A percentile compares a stretch with the other conserved stretches of the same genome.
These are phyloP conservation scores for Venturia oleaginea DNA, from an alignment of 2,329 filamentous ascomycete genomes.

Conservation along the genomic window DNA sequence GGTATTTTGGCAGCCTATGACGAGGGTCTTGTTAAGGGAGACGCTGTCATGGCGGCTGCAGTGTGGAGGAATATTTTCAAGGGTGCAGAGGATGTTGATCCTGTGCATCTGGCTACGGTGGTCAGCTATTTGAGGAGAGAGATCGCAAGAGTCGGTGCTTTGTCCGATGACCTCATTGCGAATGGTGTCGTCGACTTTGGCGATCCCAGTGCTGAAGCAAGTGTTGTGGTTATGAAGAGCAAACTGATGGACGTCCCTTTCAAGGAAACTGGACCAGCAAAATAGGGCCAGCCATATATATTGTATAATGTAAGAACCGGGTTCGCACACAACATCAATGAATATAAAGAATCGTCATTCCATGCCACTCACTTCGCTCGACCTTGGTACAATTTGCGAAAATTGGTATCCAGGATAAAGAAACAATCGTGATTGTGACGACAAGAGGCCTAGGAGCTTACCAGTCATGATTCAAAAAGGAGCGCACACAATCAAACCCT, in stretches of 20 bases:
- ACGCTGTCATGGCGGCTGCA: constrained; percentile 69
- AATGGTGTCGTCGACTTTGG: constrained; percentile 42
- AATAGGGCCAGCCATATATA: neutral
- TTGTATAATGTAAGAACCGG: neutral
- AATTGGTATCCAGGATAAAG: too few relatives aligned
- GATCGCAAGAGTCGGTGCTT: constrained; percentile 43
- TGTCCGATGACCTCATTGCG: constrained; percentile 44
- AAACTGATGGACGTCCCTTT: constrained; percentile 5
- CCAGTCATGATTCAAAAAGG: too few relatives aligned
- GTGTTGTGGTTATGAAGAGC: constrained; percentile 22
- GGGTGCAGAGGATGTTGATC: constrained; percentile 54
- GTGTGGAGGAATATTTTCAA: constrained; percentile 94
- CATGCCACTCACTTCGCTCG: too few relatives aligned
- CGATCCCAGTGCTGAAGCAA: constrained; percentile 33
- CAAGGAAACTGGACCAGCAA: neutral
- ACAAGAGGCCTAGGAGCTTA: too few relatives aligned
- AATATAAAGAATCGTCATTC: neutral
- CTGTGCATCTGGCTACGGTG: constrained; percentile 50
- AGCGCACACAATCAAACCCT: too few relatives aligned
- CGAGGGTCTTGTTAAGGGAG: constrained; percentile 67
- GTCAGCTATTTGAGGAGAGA: constrained; percentile 55
- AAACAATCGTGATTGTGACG: too few relatives aligned
- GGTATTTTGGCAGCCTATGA: constrained; percentile 78
- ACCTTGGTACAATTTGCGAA: too few relatives aligned
- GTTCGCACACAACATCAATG: neutral